Base-by-base conservation (phyloP, 2,329 filamentous ascomycete species). In the Fusarium multiceps region DNA sequence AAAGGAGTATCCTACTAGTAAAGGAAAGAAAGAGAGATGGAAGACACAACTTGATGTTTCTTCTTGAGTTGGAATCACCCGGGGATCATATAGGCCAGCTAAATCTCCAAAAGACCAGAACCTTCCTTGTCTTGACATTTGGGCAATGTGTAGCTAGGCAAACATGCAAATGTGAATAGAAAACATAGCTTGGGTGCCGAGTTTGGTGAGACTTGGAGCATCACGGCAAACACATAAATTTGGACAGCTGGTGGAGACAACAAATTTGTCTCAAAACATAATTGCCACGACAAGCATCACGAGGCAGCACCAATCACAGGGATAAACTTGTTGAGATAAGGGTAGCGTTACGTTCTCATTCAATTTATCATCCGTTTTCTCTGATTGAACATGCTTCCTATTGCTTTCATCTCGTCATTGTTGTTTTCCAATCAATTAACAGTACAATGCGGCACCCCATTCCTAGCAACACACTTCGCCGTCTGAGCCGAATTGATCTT, bases 401-500 rank as follows among this genome's bases (percentile, higher is more conserved):
- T 37, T 37, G 16, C 16, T 37, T 37, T 37, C 16, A 1, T 1
- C n/a, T 37, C 16, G 2, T 18, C 3, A n/a, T 37, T 37, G 9
- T 37, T n/a, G 32, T n/a, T 18, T 37, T 6, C 8, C 10, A 23
- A 18, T 45, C 23, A 45, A 23, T 50, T 30, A 7, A 57, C 37
- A 6, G 42, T 60, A 12, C 57, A 60, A 21, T 55, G 34, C 6
- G 57, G 57, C 4, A 21, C 48, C 4, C 43, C 57, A 13, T 60
- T 55, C 27, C 18, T 55, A 25, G 23, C 16, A 47, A 40, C 30
- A 21, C 57, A 60, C 16, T 37, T 60, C 11, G 50, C 57, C 11
- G 57, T 55, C 42, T 55, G 49, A 47, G 25, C 32, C 10, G 49
- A 48, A 4, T 30, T 40, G 9, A 55, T 55, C 43, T 55, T 60